These are phyloP conservation scores for Claviceps digitariae DNA, from an alignment of 2,329 filamentous ascomycete genomes.

Conservation along the genomic window DNA sequence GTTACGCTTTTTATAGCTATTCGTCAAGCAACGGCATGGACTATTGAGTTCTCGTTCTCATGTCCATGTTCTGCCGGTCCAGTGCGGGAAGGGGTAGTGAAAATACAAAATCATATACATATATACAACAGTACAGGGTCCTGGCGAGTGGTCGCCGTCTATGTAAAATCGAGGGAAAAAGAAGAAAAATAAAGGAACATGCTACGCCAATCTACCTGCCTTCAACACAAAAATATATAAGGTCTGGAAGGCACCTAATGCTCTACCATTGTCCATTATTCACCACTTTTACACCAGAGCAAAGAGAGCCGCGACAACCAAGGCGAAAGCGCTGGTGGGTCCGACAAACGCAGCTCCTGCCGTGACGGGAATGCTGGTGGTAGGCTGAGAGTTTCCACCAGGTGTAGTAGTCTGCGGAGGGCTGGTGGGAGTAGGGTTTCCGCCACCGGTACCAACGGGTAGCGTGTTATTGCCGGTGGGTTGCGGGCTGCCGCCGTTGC, in stretches of 20 bases:
- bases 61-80: too few species aligned
- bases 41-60: too few species aligned
- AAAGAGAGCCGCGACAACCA: conserved; percentile 3
- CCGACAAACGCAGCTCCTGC: conserved; percentile 1
- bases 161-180: neutral
- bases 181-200: neutral
- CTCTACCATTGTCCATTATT: neutral
- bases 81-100: too few species aligned
- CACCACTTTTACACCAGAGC: neutral
- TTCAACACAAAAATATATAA: neutral
- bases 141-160: neutral
- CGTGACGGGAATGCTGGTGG: neutral
- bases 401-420: neutral
- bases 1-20: too few species aligned
- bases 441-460: neutral
- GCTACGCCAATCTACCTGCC: neutral
- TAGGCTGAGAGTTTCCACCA: neutral
- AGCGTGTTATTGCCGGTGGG: neutral
- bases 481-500: neutral
- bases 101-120: neutral
- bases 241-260: neutral
- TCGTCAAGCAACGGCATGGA: too few species aligned
- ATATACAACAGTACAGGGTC: neutral
- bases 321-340: conserved; percentile 1
- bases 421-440: neutral